These are phyloP conservation scores for Candida easanensis DNA, from an alignment of 805 yeast species.

Conservation along the genomic window DNA sequence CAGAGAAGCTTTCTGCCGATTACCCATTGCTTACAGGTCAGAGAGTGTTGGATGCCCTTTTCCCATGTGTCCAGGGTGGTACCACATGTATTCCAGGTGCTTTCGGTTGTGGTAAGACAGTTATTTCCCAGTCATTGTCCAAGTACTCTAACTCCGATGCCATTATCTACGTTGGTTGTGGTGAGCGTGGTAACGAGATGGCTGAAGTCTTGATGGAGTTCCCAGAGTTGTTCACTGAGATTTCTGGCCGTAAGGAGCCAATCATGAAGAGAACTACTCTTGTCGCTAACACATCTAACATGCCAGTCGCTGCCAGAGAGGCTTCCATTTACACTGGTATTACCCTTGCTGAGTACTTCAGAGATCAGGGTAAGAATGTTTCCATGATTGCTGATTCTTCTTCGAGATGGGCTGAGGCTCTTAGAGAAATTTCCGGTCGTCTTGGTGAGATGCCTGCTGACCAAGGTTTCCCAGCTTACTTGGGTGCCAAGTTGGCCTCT, in stretches of 20 bases:
- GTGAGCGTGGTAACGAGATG: constrained; percentile 99
- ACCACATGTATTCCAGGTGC: constrained; percentile 99
- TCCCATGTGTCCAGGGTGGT: constrained; percentile 99
- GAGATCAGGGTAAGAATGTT: constrained; percentile 99
- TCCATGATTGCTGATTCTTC: constrained; percentile 99
- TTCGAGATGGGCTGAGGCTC: constrained; percentile 99
- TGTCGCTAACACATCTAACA: constrained; percentile 97
- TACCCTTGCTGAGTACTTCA: constrained; percentile 97
- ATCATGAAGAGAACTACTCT: constrained; percentile 99
- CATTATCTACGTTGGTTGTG: constrained; percentile 88
- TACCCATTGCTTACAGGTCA: constrained; percentile 97
- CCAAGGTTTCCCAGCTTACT: constrained; percentile 99
- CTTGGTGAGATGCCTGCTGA: constrained; percentile 99
- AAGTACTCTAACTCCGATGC: constrained; percentile 97
- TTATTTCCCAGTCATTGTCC: constrained; percentile 94
- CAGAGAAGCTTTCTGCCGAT: constrained; percentile 90
- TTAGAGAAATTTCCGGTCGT: constrained; percentile 99
- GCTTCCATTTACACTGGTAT: constrained; percentile 99
- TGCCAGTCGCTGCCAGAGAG: constrained; percentile 99
- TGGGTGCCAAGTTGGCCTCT: constrained; percentile 98
- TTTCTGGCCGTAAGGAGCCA: constrained; percentile 92
- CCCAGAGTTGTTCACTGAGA: constrained; percentile 94
- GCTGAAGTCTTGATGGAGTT: constrained; percentile 99
- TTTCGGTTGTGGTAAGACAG: constrained; percentile 99
- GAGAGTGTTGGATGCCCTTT: constrained; percentile 95